Evolutionary conservation across 2,329 filamentous ascomycete genomes (phyloP).

Genomic region (Cladosporium phlei): DNA sequence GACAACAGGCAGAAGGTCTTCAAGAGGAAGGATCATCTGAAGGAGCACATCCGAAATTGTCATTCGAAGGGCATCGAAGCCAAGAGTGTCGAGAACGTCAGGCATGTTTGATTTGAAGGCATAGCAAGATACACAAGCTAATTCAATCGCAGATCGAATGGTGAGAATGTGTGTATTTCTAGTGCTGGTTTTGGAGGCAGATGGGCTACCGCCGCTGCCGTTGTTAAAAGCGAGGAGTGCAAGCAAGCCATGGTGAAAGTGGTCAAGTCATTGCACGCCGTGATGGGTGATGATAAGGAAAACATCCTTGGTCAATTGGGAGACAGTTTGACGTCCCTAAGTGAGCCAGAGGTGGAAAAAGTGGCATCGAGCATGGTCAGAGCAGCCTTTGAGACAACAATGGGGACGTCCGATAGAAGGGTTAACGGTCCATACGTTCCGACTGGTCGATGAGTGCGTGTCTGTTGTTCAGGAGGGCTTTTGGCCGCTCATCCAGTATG

Average conservation of each 20-base stretch:
- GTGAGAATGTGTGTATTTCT: background rate
- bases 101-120: background rate
- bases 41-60: conserved; percentile 4
- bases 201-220: background rate
- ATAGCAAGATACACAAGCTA: background rate
- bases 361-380: conserved; percentile 2
- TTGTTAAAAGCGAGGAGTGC: too few species aligned
- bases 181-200: too few species aligned
- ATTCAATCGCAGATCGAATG: background rate
- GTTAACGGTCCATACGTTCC: too few species aligned
- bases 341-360: background rate
- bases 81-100: background rate
- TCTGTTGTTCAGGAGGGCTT: too few species aligned
- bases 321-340: background rate
- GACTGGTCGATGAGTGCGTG: too few species aligned
- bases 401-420: too few species aligned
- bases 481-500: too few species aligned
- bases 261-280: background rate
- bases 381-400: conserved; percentile 2
- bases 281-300: background rate
- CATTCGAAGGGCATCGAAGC: background rate
- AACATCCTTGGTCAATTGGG: background rate
- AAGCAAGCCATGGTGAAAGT: conserved; percentile 5
- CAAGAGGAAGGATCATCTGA: conserved; percentile 2
- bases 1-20: background rate